Percentiles rank a stretch among this genome's conserved stretches.
phyloP scores from a whole-genome alignment of 1,139 yeast species.

The Blastobotrys proliferans region DNA sequence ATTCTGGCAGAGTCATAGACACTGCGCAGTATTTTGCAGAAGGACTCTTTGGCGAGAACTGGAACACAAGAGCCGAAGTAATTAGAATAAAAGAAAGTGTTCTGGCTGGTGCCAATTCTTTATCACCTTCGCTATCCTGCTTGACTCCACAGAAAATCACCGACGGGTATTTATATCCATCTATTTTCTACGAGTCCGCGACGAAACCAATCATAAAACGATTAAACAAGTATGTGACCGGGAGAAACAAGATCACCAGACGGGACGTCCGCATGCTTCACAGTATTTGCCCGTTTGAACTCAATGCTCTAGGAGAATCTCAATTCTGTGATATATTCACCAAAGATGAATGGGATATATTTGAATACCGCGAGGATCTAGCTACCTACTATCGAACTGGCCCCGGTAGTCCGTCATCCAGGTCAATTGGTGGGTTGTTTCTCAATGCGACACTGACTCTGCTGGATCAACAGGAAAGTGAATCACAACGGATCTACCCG shows the following conservation, averaged over 20 bases:
- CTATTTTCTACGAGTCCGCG: constrained; percentile 5
- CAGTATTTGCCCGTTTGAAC: constrained; percentile 51
- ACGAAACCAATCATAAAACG: constrained; percentile 10
- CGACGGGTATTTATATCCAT: constrained; percentile 9
- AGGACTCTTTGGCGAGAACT: constrained; percentile 15
- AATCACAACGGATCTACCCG: constrained; percentile 27
- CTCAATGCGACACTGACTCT: constrained; percentile 48
- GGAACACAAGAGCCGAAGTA: constrained; percentile 4
- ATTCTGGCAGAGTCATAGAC: constrained; percentile 16
- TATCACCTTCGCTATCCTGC: constrained; percentile 15
- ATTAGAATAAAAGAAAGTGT: constrained; percentile 10
- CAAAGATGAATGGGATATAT: constrained; percentile 44
- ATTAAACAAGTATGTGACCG: constrained; percentile 6
- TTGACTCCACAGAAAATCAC: constrained; percentile 2
- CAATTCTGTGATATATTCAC: constrained; percentile 51
- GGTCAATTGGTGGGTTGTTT: constrained; percentile 45
- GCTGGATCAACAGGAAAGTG: constrained; percentile 40
- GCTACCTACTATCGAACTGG: constrained; percentile 47
- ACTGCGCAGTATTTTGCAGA: constrained; percentile 19
- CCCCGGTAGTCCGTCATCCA: constrained; percentile 43
- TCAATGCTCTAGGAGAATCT: constrained; percentile 47
- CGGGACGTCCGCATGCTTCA: constrained; percentile 29
- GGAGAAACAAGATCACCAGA: neutral
- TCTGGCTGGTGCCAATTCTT: constrained; percentile 12
- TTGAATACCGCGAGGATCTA: constrained; percentile 45